Evolutionary conservation across 192 early-diverging fungal species (phyloP), one percentile per base, ranked within the genome.

Genomic region (Podila epigama): DNA sequence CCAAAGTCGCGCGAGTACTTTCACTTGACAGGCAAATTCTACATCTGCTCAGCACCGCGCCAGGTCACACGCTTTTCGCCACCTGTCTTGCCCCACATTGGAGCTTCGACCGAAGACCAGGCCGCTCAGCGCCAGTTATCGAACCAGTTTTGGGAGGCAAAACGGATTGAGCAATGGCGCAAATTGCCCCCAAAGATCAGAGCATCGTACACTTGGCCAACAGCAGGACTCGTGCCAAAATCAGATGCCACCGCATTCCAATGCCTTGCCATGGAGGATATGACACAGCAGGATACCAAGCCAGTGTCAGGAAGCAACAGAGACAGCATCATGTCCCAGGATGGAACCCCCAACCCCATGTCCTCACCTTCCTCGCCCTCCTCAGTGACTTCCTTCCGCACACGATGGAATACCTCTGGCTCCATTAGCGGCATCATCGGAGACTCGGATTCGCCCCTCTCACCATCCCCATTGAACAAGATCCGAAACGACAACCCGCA

Each of bases 171-270:
- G 50, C 72, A 85, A 41, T 94, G 90, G 90, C 68, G 83, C 16
- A 59, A 78, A 25, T 62, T 94, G 29, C 72, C 82, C 3, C 75
- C 88, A 15, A 72, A 79, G 29, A 87, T 66, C 25, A 75, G 92
- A 31, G 91, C 91, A n/a, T 80, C 71, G 0, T 93, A 85, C 59
- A 89, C 92, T 2, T 94, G 91, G 91, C 91, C 92, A 13, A 68
- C 75, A 15, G 54, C 87, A 32, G 90, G 90, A 7, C 89, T 90
- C 34, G 48, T 75, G 4, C 82, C 86, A 10, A 79, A 79, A 41
- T 54, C 75, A 1, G 81, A 73, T 51, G 58, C 83, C 10, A 62
- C 81, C n/a, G 75, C 88, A 3, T 91, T 86, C 60, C 81, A 83
- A 22, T 92, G 90, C 61, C 69, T 83, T 18, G 83, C 81, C 22